Evolutionary conservation across 139 green algal species (phyloP).

Genomic region (Picochlorum sp.): DNA sequence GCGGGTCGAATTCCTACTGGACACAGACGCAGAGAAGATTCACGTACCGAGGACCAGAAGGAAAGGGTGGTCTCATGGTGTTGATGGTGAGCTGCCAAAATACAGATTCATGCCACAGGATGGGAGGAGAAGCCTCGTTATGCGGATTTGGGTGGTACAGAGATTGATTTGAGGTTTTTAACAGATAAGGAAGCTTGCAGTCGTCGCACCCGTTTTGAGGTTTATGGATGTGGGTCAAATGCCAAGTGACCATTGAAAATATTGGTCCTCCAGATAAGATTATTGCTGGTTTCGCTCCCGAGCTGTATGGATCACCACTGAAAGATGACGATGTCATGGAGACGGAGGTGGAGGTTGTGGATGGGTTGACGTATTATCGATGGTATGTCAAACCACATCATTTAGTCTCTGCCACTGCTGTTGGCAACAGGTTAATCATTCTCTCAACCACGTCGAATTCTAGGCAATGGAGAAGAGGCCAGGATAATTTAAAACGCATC

Average conservation of each 20-base stretch:
- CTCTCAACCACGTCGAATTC: slow-evolving; percentile 44
- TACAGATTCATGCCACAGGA: slow-evolving; percentile 74
- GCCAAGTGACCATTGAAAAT: slow-evolving; percentile 50
- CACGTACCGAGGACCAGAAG: slow-evolving; percentile 73
- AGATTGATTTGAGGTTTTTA: slow-evolving; percentile 80
- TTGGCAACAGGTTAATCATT: slow-evolving; percentile 75
- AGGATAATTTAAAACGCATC: slow-evolving; percentile 26
- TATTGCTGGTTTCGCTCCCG: slow-evolving; percentile 78
- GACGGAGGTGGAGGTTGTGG: slow-evolving; percentile 27
- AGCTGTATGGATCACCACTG: slow-evolving; percentile 73
- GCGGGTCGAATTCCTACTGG: slow-evolving; percentile 63
- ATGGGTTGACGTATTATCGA: slow-evolving; percentile 56
- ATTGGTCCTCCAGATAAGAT: slow-evolving; percentile 62
- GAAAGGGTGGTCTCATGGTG: slow-evolving; percentile 73
- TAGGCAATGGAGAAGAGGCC: slow-evolving; percentile 56
- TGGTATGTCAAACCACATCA: slow-evolving; percentile 55
- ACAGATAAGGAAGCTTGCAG: slow-evolving; percentile 60
- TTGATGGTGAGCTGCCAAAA: slow-evolving; percentile 87
- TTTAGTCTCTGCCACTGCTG: slow-evolving; percentile 55
- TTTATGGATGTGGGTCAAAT: slow-evolving; percentile 59
- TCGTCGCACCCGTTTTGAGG: slow-evolving; percentile 84
- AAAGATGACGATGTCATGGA: slow-evolving; percentile 31
- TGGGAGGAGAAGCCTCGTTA: slow-evolving; percentile 89
- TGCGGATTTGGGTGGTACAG: slow-evolving; percentile 92
- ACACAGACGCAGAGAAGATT: slow-evolving; percentile 54